These are phyloP conservation scores for Mycena sp. DNA, from an alignment of 1,284 basidiomycete genomes.

Conservation along the genomic window DNA sequence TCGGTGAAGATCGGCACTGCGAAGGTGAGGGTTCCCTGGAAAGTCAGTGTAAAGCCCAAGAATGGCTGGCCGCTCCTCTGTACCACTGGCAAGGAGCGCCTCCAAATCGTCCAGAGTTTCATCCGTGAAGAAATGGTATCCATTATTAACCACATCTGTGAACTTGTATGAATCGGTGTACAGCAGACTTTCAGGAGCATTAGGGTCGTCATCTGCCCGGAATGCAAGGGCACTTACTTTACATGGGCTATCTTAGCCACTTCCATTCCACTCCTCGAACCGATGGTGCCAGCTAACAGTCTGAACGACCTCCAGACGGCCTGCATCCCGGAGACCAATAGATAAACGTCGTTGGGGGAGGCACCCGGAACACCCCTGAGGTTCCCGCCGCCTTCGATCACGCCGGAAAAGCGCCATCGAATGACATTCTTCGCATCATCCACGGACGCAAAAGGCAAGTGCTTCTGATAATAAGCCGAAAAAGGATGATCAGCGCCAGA, in stretches of 20 bases:
- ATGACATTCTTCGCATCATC: slow-evolving; percentile 21
- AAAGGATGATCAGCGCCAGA: slow-evolving; percentile 57
- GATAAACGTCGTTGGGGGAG: slow-evolving; percentile 26
- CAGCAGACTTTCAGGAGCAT: slow-evolving; percentile 81
- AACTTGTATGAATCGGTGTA: slow-evolving; percentile 97
- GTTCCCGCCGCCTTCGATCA: slow-evolving; percentile 52
- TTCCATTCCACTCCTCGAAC: neutral
- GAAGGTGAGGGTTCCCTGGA: slow-evolving; percentile 87
- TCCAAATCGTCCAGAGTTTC: slow-evolving; percentile 24
- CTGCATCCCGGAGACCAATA: slow-evolving; percentile 27
- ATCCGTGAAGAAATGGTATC: slow-evolving; percentile 81
- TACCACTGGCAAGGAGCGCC: slow-evolving; percentile 21
- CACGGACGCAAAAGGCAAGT: slow-evolving; percentile 69
- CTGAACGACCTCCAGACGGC: slow-evolving; percentile 24
- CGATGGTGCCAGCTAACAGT: slow-evolving; percentile 16
- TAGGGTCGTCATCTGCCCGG: neutral
- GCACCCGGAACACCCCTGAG: slow-evolving; percentile 21
- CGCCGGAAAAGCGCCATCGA: slow-evolving; percentile 21
- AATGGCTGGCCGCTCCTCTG: slow-evolving; percentile 16
- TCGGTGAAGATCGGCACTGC: slow-evolving; percentile 82
- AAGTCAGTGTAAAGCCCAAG: too few relatives aligned
- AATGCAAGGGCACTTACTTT: slow-evolving; percentile 17
- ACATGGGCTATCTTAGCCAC: slow-evolving; percentile 27
- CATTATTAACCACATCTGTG: slow-evolving; percentile 88
- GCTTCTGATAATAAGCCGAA: slow-evolving; percentile 95